A percentile compares a stretch with the other conserved stretches of the same genome.
These are phyloP conservation scores for Acer negundo DNA, from an alignment of 345 rosid species.

Conservation along the genomic window DNA sequence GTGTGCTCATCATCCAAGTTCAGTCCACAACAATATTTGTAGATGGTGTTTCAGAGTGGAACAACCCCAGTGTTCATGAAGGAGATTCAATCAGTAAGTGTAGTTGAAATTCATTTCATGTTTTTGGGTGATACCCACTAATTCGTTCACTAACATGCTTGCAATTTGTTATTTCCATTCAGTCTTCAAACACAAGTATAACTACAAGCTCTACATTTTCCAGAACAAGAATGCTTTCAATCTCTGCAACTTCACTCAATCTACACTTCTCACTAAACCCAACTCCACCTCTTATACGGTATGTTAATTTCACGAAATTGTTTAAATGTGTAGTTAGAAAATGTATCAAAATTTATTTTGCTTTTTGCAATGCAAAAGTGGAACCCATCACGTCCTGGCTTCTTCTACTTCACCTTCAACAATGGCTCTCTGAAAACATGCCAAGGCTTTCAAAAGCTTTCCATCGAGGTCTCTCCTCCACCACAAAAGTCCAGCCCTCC, in stretches of 20 bases:
- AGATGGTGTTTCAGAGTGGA: slow-evolving; percentile 76
- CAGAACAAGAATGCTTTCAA: slow-evolving; percentile 70
- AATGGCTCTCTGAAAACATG: slow-evolving; percentile 65
- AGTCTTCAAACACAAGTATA: slow-evolving; percentile 86
- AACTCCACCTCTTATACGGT: slow-evolving; percentile 73
- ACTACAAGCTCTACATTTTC: slow-evolving; percentile 80
- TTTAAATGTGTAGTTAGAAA: too few relatives aligned
- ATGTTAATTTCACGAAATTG: slow-evolving; percentile 7
- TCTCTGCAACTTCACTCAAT: slow-evolving; percentile 77
- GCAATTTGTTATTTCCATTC: slow-evolving; percentile 3
- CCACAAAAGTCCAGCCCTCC: slow-evolving; percentile 34
- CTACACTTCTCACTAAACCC: slow-evolving; percentile 76
- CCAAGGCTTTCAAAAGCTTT: slow-evolving; percentile 54
- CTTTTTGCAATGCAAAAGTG: slow-evolving; percentile 46
- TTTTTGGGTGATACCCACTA: not conserved
- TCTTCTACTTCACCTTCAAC: slow-evolving; percentile 82
- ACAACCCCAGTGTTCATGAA: slow-evolving; percentile 61
- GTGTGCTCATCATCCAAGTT: slow-evolving; percentile 38
- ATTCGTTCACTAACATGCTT: slow-evolving; percentile 4
- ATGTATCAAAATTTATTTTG: not conserved
- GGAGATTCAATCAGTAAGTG: slow-evolving; percentile 77
- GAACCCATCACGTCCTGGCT: slow-evolving; percentile 87
- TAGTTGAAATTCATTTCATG: not conserved
- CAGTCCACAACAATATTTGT: slow-evolving; percentile 54
- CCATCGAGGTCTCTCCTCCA: slow-evolving; percentile 51